phyloP scores from a whole-genome alignment of 768 basidiomycete genomes.

The Fomitopsis pulvina region DNA sequence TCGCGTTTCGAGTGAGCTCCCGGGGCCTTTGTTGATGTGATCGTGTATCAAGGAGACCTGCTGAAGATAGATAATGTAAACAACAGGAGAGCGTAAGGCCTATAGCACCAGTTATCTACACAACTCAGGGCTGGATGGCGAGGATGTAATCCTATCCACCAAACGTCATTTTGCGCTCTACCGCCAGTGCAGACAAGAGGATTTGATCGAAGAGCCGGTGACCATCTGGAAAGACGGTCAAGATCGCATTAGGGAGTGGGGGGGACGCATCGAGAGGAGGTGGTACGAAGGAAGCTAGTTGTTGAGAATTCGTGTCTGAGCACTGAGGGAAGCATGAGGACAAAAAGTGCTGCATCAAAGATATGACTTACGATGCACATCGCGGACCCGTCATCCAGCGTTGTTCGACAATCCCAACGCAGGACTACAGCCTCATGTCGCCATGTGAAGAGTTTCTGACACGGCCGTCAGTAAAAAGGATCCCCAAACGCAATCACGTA shows the following conservation, averaged over 20 bases:
- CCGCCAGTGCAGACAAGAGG: conserved; percentile 35
- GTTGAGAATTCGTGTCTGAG: conserved; percentile 22
- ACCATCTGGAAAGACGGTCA: conserved; percentile 40
- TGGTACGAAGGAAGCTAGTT: conserved; percentile 41
- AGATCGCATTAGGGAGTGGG: conserved; percentile 37
- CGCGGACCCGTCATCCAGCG: conserved; percentile 39
- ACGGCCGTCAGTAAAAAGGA: not conserved
- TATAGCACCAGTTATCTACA: no score
- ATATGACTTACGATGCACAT: conserved; percentile 36
- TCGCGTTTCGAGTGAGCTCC: no score
- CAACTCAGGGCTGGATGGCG: no score
- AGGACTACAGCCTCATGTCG: conserved; percentile 27
- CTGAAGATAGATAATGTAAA: no score
- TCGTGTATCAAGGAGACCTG: no score
- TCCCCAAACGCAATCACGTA: conserved; percentile 3
- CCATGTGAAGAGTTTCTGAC: conserved; percentile 37
- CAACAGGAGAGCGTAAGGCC: no score
- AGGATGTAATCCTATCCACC: no score
- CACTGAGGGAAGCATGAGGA: conserved; percentile 20
- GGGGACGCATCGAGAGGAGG: conserved; percentile 40
- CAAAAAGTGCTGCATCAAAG: not conserved
- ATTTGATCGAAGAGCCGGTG: conserved; percentile 40
- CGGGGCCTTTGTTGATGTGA: no score
- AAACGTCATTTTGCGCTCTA: conserved; percentile 32
- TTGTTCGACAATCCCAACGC: conserved; percentile 41